These are phyloP conservation scores for Diplodia seriata DNA, from an alignment of 2,329 filamentous ascomycete species.

Conservation along the genomic window DNA sequence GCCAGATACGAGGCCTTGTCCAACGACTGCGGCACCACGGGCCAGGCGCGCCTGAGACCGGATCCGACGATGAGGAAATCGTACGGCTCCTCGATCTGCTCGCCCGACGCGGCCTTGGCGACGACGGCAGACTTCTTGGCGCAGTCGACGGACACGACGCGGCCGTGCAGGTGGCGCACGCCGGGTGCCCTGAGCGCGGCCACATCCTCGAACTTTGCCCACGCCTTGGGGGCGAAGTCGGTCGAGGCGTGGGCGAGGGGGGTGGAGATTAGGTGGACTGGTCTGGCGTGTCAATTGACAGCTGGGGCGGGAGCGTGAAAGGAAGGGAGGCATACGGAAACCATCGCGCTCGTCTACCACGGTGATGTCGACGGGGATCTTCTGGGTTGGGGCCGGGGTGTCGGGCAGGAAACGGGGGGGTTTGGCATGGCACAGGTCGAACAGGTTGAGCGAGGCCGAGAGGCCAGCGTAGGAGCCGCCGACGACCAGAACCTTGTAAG, in stretches of 20 bases:
- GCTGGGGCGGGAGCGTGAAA: conserved; percentile 56
- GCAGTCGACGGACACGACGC: conserved; percentile 18
- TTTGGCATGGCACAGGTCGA: conserved; percentile 67
- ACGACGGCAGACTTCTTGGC: conserved; percentile 14
- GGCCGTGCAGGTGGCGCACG: conserved; percentile 19
- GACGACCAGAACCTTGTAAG: conserved; percentile 63
- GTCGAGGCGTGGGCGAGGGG: conserved; percentile 12
- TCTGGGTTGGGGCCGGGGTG: conserved; percentile 43
- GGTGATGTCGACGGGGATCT: conserved; percentile 69
- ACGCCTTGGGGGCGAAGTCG: conserved; percentile 21
- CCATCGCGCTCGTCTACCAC: conserved; percentile 82
- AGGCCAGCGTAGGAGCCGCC: conserved; percentile 78
- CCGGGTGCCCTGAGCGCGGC: conserved; percentile 14
- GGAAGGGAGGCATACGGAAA: conserved; percentile 69
- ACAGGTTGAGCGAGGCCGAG: conserved; percentile 69
- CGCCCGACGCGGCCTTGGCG: conserved; percentile 2
- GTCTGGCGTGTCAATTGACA: conserved; percentile 60
- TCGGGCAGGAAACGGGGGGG: conserved; percentile 1
- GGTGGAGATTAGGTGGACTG: conserved; percentile 19
- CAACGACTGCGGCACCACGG: conserved; percentile 73
- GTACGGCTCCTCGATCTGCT: conserved; percentile 54
- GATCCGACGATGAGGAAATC: conserved; percentile 79
- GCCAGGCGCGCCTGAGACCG: conserved; percentile 73
- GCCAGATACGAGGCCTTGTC: conserved; percentile 66
- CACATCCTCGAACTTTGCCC: conserved; percentile 6